Conservation (phyloP, 2,329 filamentous ascomycete genomes). For the Dothistroma pini region DNA sequence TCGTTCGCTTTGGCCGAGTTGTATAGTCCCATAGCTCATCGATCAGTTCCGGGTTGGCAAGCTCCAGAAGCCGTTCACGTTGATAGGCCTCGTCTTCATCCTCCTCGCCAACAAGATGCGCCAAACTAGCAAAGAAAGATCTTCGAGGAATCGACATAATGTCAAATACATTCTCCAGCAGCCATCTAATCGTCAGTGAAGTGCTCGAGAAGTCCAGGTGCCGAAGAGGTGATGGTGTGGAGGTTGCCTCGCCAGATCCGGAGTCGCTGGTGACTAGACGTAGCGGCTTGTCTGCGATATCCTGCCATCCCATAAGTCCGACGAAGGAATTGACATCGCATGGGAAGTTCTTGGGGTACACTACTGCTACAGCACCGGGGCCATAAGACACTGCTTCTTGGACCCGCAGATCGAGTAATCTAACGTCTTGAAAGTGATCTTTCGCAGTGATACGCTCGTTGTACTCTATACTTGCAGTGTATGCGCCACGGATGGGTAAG, state of each 20-base stretch:
- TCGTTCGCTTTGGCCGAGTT: slow-evolving; percentile 80
- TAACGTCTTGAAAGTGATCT: slow-evolving; percentile 90
- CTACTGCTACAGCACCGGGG: slow-evolving; percentile 75
- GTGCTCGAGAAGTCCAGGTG: slow-evolving; percentile 39
- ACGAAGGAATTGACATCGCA: slow-evolving; percentile 77
- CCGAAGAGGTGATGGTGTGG: slow-evolving; percentile 39
- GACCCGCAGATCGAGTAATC: slow-evolving; percentile 63
- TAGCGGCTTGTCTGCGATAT: slow-evolving; percentile 68
- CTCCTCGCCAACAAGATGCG: slow-evolving; percentile 67
- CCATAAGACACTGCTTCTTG: slow-evolving; percentile 46
- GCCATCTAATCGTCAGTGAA: slow-evolving; percentile 62
- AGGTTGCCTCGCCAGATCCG: slow-evolving; percentile 19
- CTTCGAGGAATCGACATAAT: slow-evolving; percentile 85
- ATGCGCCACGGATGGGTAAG: slow-evolving; percentile 57
- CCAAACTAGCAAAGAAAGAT: slow-evolving; percentile 75
- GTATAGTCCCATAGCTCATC: slow-evolving; percentile 98
- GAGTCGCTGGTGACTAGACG: slow-evolving; percentile 43
- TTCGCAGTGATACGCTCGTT: slow-evolving; percentile 72
- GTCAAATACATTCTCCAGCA: slow-evolving; percentile 81
- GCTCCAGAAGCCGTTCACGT: slow-evolving; percentile 76
- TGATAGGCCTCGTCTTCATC: slow-evolving; percentile 54
- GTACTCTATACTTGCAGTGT: slow-evolving; percentile 56
- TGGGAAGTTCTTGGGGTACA: slow-evolving; percentile 85
- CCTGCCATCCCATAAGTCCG: slow-evolving; percentile 71
- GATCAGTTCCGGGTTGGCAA: slow-evolving; percentile 71